A percentile compares a stretch with the other conserved stretches of the same genome.
phyloP scores from a whole-genome alignment of 2,329 filamentous ascomycete species.

The Xylariaceae sp. region DNA sequence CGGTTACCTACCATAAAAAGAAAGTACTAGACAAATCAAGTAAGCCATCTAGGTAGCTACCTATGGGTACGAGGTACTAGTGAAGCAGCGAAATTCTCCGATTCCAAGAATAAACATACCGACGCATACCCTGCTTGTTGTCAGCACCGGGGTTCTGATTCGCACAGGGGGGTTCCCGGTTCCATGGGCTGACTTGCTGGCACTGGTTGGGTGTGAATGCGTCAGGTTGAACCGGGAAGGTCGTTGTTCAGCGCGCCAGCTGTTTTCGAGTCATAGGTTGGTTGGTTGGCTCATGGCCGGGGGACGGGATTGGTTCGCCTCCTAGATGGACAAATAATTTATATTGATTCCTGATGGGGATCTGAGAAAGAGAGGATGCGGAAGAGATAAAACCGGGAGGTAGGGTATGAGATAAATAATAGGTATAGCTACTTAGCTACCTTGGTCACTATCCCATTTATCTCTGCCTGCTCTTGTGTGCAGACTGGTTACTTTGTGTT shows the following conservation, averaged over 20 bases:
- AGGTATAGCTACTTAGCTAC: too few relatives aligned
- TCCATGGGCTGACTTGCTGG: constrained; percentile 11
- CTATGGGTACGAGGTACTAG: too few relatives aligned
- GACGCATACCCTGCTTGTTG: constrained; percentile 14
- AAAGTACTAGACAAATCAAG: too few relatives aligned
- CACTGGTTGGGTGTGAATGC: constrained; percentile 8
- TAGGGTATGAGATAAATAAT: neutral
- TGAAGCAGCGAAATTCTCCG: constrained; percentile 9
- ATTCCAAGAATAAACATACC: constrained; percentile 26
- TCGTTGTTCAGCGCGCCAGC: constrained; percentile 3
- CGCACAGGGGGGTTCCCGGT: constrained; percentile 18
- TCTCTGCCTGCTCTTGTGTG: too few relatives aligned
- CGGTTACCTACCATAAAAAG: too few relatives aligned
- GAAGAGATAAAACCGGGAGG: too few relatives aligned
- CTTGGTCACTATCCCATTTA: neutral
- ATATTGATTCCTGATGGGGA: neutral
- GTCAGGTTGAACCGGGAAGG: constrained; percentile 11
- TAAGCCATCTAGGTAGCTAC: too few relatives aligned
- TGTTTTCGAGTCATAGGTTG: neutral
- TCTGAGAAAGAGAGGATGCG: too few relatives aligned
- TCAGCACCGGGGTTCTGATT: constrained; percentile 17
- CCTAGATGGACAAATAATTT: too few relatives aligned
- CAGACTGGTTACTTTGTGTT: too few relatives aligned
- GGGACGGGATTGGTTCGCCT: too few relatives aligned
- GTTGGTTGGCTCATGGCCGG: neutral